Evolutionary conservation across 495 filamentous ascomycete genomes (phyloP).

Genomic region (Penicillium coprophilum): DNA sequence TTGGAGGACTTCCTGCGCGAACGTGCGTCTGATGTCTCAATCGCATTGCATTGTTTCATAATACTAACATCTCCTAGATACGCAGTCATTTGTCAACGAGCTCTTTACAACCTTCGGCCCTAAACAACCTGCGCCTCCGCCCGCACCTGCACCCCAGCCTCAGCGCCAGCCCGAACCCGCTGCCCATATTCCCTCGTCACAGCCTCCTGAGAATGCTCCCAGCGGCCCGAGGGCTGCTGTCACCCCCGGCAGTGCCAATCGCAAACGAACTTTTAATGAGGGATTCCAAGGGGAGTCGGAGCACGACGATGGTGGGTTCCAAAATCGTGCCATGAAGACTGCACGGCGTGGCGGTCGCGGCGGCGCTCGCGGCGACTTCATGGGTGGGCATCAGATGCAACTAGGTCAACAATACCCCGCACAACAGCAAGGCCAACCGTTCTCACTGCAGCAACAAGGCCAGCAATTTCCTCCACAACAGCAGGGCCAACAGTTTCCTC

Average conservation of each 20-base stretch:
- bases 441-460: constrained; percentile 7
- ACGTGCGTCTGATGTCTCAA: constrained; percentile 49
- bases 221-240: constrained; percentile 34
- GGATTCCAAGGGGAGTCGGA: constrained; percentile 54
- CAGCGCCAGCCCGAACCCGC: constrained; percentile 36
- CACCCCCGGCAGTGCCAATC: constrained; percentile 24
- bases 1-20: constrained; percentile 87
- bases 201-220: constrained; percentile 37
- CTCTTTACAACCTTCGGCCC: constrained; percentile 69
- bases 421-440: neutral
- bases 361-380: constrained; percentile 53
- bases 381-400: constrained; percentile 29
- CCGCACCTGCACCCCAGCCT: constrained; percentile 56
- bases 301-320: constrained; percentile 37
- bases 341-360: constrained; percentile 62
- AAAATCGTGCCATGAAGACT: constrained; percentile 68
- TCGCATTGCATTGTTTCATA: neutral
- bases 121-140: constrained; percentile 47
- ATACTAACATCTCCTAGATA: constrained; percentile 52
- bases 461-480: constrained; percentile 4
- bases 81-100: constrained; percentile 76
- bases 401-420: constrained; percentile 12
- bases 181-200: constrained; percentile 20
- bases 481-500: constrained; percentile 27
- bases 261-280: constrained; percentile 62